Evolutionary conservation across 805 yeast genomes (phyloP).

Genomic region (Tetrapisispora iriomotensis): DNA sequence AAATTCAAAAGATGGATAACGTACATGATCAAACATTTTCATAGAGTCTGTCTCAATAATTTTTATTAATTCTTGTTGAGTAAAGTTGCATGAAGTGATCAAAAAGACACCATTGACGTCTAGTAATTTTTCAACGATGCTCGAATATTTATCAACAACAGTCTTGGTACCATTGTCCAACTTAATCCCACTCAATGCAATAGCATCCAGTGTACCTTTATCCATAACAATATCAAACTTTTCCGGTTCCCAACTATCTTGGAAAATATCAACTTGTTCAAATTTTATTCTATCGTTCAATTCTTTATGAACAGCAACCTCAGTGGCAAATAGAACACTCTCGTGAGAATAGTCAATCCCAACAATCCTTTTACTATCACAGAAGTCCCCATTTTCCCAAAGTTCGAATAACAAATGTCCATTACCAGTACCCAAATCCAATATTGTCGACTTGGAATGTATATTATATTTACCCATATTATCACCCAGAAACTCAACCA

Average conservation of each 20-base stretch:
- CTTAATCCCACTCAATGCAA: slow-evolving; percentile 63
- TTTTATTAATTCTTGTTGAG: slow-evolving; percentile 59
- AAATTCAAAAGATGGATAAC: slow-evolving; percentile 76
- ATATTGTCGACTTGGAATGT: slow-evolving; percentile 31
- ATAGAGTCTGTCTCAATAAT: slow-evolving; percentile 41
- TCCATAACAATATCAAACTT: slow-evolving; percentile 72
- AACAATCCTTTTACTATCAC: slow-evolving; percentile 36
- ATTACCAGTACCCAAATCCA: slow-evolving; percentile 94
- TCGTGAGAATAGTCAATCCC: slow-evolving; percentile 85
- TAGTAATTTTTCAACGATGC: slow-evolving; percentile 47
- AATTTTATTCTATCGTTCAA: slow-evolving; percentile 39
- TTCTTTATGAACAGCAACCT: slow-evolving; percentile 39
- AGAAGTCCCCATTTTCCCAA: slow-evolving; percentile 45
- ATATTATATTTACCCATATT: slow-evolving; percentile 33
- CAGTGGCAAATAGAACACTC: slow-evolving; percentile 66
- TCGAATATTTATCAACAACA: slow-evolving; percentile 52
- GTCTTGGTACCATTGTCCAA: slow-evolving; percentile 36
- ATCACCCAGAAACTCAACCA: slow-evolving; percentile 60
- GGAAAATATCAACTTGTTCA: slow-evolving; percentile 59
- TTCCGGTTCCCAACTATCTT: slow-evolving; percentile 30
- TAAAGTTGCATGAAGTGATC: slow-evolving; percentile 90
- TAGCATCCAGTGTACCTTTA: slow-evolving; percentile 96
- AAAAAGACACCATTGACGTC: slow-evolving; percentile 48
- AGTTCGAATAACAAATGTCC: slow-evolving; percentile 78
- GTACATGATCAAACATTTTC: slow-evolving; percentile 52